These are phyloP conservation scores for Leccinum rimulosum DNA, from an alignment of 768 basidiomycete species.

Conservation along the genomic window DNA sequence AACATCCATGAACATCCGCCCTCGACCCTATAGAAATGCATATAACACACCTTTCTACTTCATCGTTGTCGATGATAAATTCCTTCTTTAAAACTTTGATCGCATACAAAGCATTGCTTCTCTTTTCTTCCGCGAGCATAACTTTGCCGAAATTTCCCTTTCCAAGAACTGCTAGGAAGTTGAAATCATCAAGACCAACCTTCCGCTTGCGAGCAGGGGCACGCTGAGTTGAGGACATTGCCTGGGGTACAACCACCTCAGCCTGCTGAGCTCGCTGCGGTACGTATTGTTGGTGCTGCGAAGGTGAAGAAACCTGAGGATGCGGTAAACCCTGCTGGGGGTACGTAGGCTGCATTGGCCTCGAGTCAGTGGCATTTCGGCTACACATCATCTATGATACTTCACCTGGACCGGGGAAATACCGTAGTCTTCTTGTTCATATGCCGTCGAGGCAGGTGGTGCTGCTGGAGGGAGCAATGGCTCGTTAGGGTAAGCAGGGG, in stretches of 20 bases:
- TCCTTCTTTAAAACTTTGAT: slow-evolving; percentile 99
- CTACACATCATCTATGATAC: not conserved
- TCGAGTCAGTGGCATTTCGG: slow-evolving; percentile 4
- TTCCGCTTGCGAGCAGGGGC: slow-evolving; percentile 65
- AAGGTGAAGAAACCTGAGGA: slow-evolving; percentile 13
- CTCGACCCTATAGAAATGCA: not conserved
- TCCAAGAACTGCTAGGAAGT: slow-evolving; percentile 96
- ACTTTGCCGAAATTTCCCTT: slow-evolving; percentile 99
- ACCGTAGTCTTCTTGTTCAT: slow-evolving; percentile 30
- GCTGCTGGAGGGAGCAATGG: slow-evolving; percentile 27
- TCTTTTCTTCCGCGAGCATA: slow-evolving; percentile 99
- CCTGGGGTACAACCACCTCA: slow-evolving; percentile 28
- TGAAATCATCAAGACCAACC: slow-evolving; percentile 97
- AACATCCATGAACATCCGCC: slow-evolving; percentile 2
- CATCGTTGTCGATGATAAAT: slow-evolving; percentile 99
- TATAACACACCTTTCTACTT: slow-evolving; percentile 85
- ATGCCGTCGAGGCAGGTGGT: slow-evolving; percentile 17
- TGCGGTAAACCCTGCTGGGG: slow-evolving; percentile 22
- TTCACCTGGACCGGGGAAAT: slow-evolving; percentile 24
- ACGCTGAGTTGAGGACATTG: slow-evolving; percentile 38
- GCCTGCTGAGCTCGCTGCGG: slow-evolving; percentile 32
- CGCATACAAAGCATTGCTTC: slow-evolving; percentile 82
- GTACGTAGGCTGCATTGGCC: slow-evolving; percentile 19
- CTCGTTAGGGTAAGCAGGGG: slow-evolving; percentile 35
- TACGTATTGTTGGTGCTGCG: slow-evolving; percentile 26